Percentiles rank a stretch among this genome's conserved stretches.
Evolutionary conservation across 306 rosid species (phyloP).

Genomic region (apple (Malus domestica)): ASM211411v1 NC_041803.1:30199001-30199500

Average conservation of each 20-base stretch:
- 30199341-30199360: neutral
- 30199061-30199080: too few relatives aligned
- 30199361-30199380: neutral
- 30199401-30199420: neutral
- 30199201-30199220: neutral
- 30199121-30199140: neutral
- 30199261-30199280: neutral
- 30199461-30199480: neutral
- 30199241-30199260: neutral
- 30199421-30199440: neutral
- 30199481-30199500: neutral
- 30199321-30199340: neutral
- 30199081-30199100: neutral
- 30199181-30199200: neutral
- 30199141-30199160: neutral
- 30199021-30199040: too few relatives aligned
- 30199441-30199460: neutral
- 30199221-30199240: neutral
- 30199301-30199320: slow-evolving; percentile 13
- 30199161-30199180: neutral
- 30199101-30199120: neutral
- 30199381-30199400: neutral
- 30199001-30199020: too few relatives aligned
- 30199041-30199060: too few relatives aligned
- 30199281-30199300: slow-evolving; percentile 27